Conservation (phyloP, 1,139 yeast genomes). For the Pneumocystis carinii region DNA sequence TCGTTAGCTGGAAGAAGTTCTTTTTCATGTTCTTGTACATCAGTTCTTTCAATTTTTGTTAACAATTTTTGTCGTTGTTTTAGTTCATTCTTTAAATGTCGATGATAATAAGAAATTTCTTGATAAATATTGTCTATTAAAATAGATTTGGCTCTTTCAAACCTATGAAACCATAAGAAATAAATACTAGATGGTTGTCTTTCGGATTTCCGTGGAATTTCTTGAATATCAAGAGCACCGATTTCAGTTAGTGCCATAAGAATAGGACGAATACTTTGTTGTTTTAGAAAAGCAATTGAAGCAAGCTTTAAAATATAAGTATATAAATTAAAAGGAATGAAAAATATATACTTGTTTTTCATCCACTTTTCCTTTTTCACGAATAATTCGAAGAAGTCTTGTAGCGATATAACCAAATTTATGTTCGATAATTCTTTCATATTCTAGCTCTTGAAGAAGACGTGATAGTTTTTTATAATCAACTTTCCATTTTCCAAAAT, state of each 20-base stretch:
- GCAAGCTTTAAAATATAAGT: conserved; percentile 9
- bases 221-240: conserved; percentile 45
- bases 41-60: conserved; percentile 74
- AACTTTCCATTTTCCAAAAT: conserved; percentile 31
- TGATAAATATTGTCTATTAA: conserved; percentile 43
- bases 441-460: conserved; percentile 37
- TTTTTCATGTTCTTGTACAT: conserved; percentile 70
- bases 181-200: conserved; percentile 83
- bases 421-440: conserved; percentile 43
- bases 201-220: conserved; percentile 82
- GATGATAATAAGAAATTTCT: conserved; percentile 53
- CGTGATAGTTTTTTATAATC: conserved; percentile 24
- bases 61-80: conserved; percentile 50
- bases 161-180: conserved; percentile 61
- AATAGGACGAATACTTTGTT: conserved; percentile 50
- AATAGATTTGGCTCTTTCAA: conserved; percentile 35
- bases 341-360: conserved; percentile 59
- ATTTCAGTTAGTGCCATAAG: conserved; percentile 25
- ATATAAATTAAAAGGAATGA: conserved; percentile 17
- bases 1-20: conserved; percentile 64
- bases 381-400: conserved; percentile 53
- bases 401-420: conserved; percentile 36
- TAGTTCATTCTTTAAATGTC: conserved; percentile 33
- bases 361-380: conserved; percentile 55
- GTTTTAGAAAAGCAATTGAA: conserved; percentile 51